Conservation (phyloP, 2,329 filamentous ascomycete genomes). For the Beauveria pseudobassiana region DNA sequence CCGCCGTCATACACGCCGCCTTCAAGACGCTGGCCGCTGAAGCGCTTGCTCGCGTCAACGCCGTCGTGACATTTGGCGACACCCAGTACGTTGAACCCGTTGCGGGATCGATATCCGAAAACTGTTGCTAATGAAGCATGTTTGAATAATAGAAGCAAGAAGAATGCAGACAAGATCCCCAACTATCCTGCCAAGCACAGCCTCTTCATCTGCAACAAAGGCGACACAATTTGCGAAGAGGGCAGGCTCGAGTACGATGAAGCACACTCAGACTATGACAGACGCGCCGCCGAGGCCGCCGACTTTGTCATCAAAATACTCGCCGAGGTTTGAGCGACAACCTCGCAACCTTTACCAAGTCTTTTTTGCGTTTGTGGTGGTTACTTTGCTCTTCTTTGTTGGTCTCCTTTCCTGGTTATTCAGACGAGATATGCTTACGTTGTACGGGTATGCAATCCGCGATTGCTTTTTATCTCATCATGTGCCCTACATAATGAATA, state of each 20-base stretch:
- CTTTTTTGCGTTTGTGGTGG: no score
- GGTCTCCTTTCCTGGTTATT: no score
- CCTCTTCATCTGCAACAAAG: conserved; percentile 33
- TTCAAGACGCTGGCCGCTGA: conserved; percentile 19
- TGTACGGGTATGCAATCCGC: no score
- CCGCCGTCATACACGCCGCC: conserved; percentile 21
- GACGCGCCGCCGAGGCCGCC: conserved; percentile 18
- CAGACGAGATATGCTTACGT: no score
- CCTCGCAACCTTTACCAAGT: no score
- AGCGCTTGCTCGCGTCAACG: conserved; percentile 18
- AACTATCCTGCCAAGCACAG: conserved; percentile 28
- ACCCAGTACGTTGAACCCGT: conserved; percentile 14
- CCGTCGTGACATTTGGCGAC: conserved; percentile 22
- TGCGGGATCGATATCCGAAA: no score
- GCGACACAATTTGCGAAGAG: conserved; percentile 29
- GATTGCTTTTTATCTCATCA: no score
- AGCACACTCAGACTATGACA: conserved; percentile 30
- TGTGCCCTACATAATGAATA: no score
- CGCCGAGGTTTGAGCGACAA: background rate
- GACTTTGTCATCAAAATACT: background rate
- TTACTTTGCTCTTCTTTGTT: no score
- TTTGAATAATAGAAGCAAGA: conserved; percentile 2
- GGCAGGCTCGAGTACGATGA: conserved; percentile 26
- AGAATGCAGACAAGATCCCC: conserved; percentile 28
- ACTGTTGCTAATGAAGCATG: background rate